Evolutionary conservation across 164 flowering plant genomes (phyloP).

Genomic region (Sextonia rubra): DNA sequence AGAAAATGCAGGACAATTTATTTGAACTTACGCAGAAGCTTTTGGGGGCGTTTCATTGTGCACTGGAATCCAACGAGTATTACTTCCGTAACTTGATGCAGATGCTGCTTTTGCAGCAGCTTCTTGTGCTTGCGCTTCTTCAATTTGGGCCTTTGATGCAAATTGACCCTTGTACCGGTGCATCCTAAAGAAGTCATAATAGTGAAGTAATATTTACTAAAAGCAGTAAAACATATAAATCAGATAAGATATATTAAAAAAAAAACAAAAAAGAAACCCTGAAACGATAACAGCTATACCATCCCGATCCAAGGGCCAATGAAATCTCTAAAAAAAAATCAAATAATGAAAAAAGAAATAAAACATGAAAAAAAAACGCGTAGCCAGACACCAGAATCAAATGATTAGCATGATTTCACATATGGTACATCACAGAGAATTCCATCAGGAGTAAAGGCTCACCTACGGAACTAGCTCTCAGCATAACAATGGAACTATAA

Average conservation of each 20-base stretch:
- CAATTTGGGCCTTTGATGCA: conserved; percentile 8
- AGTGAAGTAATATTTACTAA: background rate
- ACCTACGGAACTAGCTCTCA: too few species aligned
- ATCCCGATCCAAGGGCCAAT: background rate
- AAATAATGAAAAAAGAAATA: background rate
- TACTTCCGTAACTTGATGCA: background rate
- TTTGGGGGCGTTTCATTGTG: conserved; percentile 3
- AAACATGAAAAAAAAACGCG: background rate
- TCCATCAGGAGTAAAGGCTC: too few species aligned
- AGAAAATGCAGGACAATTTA: background rate
- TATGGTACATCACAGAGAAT: too few species aligned
- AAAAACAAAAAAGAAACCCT: background rate
- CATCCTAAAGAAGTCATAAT: conserved; percentile 4
- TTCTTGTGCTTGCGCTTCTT: conserved; percentile 2
- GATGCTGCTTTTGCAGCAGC: background rate
- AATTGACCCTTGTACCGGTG: conserved; percentile 16
- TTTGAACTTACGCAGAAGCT: background rate
- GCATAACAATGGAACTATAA: too few species aligned
- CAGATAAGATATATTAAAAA: background rate
- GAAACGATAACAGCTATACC: background rate
- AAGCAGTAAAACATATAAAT: background rate
- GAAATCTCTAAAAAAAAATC: background rate
- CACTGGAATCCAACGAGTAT: background rate
- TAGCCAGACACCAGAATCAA: too few species aligned
- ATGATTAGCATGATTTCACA: too few species aligned